Conservation (phyloP, 1,284 basidiomycete genomes). For the Coniferiporia weirii region DNA sequence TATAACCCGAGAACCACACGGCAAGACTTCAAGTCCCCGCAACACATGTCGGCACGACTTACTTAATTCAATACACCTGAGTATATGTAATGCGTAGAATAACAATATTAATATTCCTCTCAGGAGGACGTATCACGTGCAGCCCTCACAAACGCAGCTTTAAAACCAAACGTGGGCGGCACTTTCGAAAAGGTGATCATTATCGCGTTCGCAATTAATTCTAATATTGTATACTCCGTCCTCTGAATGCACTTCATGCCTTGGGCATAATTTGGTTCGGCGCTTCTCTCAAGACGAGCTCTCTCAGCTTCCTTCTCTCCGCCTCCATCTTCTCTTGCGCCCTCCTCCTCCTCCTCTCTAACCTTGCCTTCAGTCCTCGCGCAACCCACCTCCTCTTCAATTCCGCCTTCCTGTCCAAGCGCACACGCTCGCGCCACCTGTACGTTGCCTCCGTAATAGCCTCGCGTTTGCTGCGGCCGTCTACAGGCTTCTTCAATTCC, state of each 20-base stretch:
- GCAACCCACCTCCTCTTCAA: conserved; percentile 42
- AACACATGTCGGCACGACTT: no score
- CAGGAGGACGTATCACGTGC: no score
- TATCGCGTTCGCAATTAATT: no score
- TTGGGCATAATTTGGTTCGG: conserved; percentile 65
- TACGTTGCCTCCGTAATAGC: conserved; percentile 67
- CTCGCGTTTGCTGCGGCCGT: conserved; percentile 51
- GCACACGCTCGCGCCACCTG: conserved; percentile 60
- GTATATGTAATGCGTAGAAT: no score
- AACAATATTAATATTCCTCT: no score
- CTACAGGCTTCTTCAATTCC: conserved; percentile 46
- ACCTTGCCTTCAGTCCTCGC: conserved; percentile 44
- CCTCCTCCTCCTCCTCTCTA: conserved; percentile 43
- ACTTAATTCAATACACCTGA: no score
- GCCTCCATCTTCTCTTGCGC: conserved; percentile 57
- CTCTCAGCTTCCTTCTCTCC: conserved; percentile 51
- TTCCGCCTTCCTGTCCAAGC: conserved; percentile 52
- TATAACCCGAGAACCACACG: no score
- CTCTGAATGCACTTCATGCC: not conserved
- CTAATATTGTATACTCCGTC: not conserved
- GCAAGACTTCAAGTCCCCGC: no score
- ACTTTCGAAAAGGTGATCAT: no score
- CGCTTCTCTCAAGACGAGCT: conserved; percentile 52
- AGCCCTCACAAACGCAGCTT: no score
- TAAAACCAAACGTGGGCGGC: no score